Conservation (phyloP, 306 rosid species). For the Corylus heterophylla region DNA sequence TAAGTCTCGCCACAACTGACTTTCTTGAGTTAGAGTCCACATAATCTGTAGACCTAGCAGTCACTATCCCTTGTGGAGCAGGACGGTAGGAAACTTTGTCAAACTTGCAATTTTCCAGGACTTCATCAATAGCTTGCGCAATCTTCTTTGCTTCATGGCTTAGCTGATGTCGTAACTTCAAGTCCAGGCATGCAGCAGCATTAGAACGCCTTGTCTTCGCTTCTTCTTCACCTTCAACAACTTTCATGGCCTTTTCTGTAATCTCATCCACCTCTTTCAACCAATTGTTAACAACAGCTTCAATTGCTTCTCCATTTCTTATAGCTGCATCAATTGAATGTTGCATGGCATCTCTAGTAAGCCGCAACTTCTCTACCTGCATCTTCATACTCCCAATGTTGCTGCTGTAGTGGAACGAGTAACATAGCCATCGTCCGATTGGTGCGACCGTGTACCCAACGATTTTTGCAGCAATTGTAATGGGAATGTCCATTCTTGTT, state of each 20-base stretch:
- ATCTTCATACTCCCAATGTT: background rate
- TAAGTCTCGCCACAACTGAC: too few relatives aligned
- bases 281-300: slow-evolving; percentile 4
- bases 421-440: background rate
- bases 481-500: background rate
- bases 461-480: too few relatives aligned
- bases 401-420: background rate
- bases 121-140: too few relatives aligned
- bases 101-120: background rate
- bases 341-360: background rate
- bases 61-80: too few relatives aligned
- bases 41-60: too few relatives aligned
- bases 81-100: too few relatives aligned
- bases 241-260: background rate
- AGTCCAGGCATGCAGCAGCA: too few relatives aligned
- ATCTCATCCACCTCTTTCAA: background rate
- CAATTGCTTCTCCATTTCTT: background rate
- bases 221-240: background rate
- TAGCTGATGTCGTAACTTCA: too few relatives aligned
- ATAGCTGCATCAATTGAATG: background rate
- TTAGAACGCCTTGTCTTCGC: background rate
- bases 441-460: background rate
- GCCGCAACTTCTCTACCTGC: background rate
- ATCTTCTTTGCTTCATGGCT: background rate
- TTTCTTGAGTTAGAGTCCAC: too few relatives aligned